A percentile compares a stretch with the other conserved stretches of the same genome.
phyloP scores from a whole-genome alignment of 805 yeast species.

The Saccharomycopsis malanga region DNA sequence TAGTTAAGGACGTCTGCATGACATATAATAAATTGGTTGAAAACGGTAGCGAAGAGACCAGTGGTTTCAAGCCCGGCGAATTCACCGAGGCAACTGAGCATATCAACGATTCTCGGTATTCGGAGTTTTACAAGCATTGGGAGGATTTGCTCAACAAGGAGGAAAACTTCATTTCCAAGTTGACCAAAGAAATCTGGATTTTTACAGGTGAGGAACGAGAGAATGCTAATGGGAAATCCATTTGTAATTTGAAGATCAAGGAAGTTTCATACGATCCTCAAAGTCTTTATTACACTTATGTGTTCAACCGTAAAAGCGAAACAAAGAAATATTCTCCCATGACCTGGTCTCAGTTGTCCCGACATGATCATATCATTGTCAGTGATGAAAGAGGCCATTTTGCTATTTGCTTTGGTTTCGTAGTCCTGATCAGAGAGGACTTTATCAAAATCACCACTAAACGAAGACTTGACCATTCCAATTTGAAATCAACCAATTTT shows the following conservation, averaged over 20 bases:
- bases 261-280: slow-evolving; percentile 25
- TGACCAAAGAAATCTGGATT: slow-evolving; percentile 65
- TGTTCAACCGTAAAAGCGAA: slow-evolving; percentile 30
- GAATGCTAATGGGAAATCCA: slow-evolving; percentile 46
- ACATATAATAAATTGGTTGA: slow-evolving; percentile 53
- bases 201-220: slow-evolving; percentile 53
- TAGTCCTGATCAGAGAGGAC: slow-evolving; percentile 38
- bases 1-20: slow-evolving; percentile 53
- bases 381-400: slow-evolving; percentile 80
- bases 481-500: slow-evolving; percentile 34
- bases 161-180: slow-evolving; percentile 47
- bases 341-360: slow-evolving; percentile 41
- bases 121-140: slow-evolving; percentile 64
- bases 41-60: slow-evolving; percentile 45
- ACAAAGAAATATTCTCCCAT: slow-evolving; percentile 17
- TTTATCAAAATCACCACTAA: slow-evolving; percentile 44
- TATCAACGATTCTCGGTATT: slow-evolving; percentile 37
- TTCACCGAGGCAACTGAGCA: slow-evolving; percentile 47
- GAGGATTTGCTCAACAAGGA: slow-evolving; percentile 66
- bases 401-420: slow-evolving; percentile 58
- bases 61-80: slow-evolving; percentile 44
- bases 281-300: slow-evolving; percentile 30
- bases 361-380: slow-evolving; percentile 58
- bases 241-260: slow-evolving; percentile 43
- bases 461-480: slow-evolving; percentile 40